Base-by-base conservation (phyloP, 441 rosid genomes). In the Populus hybrid region DNA sequence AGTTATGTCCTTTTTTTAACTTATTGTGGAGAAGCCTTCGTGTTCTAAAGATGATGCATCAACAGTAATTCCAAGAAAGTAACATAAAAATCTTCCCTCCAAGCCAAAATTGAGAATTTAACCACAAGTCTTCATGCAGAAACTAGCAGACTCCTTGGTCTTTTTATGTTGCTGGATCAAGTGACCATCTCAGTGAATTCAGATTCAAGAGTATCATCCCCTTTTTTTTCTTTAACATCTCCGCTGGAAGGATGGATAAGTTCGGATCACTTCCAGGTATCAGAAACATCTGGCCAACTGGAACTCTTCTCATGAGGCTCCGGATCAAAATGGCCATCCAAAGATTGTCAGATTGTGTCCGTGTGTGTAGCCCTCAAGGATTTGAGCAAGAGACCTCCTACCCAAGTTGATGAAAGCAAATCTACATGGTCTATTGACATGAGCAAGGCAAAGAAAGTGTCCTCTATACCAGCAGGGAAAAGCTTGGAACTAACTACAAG, bases 371-470 rank as follows among this genome's bases (percentile, higher is more conserved):
- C 93, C 0, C 84, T 76, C 78, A 86, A 80, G 16, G 82, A 11
- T 73, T 86, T 90, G 63, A 92, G 95, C 8, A 89, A 78, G 8
- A 92, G 71, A 35, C 93, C 93, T 81, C 93, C 92, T 1, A 84
- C 87, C 97, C 95, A 89, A 0, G 97, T 86, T 6, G 93, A 89
- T 34, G 90, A 20, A 18, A 92, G 86, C 28, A 86, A 69, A 77
- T 93, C 97, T n/a, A 87, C 66, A 67, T 92, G 86, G 74, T 92
- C 95, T 30, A 88, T 89, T 65, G 95, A 92, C 92, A 90, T 90
- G 76, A 92, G 86, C 80, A 90, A 67, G 70, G 97, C 95, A 69
- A 88, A 92, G 85, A 92, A 92, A 12, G 95, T 90, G 70, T 90
- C 97, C 83, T 90, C 92, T 78, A 86, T 88, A 16, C 97, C 95